Base-by-base conservation (phyloP, 2,329 filamentous ascomycete species). In the Diplodia scrobiculata region DNA sequence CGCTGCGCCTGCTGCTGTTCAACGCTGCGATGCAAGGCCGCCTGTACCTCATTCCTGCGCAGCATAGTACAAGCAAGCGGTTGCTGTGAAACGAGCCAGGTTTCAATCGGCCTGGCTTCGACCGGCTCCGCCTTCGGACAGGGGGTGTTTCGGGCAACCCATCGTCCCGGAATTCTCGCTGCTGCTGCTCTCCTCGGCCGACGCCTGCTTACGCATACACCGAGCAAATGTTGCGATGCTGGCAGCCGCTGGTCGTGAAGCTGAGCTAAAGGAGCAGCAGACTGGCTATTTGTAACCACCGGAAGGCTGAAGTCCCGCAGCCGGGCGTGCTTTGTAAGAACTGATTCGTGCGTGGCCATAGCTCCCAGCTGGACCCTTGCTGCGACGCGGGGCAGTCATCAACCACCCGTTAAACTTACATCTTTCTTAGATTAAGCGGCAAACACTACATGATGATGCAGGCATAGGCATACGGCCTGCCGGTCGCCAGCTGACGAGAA, bases 261-360 rank as follows among this genome's bases (percentile, higher is more conserved):
- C 11, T 14, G 19, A 5, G 52, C 19, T 0, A 6, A 55, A 54
- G 25, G 21, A 25, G 25, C 38, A 21, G 17, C 25, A 32, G 5
- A 14, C 14, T 13, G 5, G 6, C 21, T 11, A 0, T 25, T 50
- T 14, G 58, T 14, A 17, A 36, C 38, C 10, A 2, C 51, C 63
- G 63, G 63, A 55, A 65, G 38, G 32, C 34, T 13, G 34, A 27
- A 36, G 0, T 10, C 2, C 51, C 51, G 51, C 38, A 13, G 63
- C 38, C 63, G 51, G 63, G 2, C 19, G 19, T 48, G 63, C 63
- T 65, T 55, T 53, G 63, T 65, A 55, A 65, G 54, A 34, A 7
- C 1, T 17, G 19, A 38, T 9, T 41, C 53, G 19, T 6, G 14
- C 4, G 3, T 64, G 62, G 50, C 50, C 50, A 54, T 48, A 64